Conservation (phyloP, 179 eudicot species). For the Silene coronaria region DNA sequence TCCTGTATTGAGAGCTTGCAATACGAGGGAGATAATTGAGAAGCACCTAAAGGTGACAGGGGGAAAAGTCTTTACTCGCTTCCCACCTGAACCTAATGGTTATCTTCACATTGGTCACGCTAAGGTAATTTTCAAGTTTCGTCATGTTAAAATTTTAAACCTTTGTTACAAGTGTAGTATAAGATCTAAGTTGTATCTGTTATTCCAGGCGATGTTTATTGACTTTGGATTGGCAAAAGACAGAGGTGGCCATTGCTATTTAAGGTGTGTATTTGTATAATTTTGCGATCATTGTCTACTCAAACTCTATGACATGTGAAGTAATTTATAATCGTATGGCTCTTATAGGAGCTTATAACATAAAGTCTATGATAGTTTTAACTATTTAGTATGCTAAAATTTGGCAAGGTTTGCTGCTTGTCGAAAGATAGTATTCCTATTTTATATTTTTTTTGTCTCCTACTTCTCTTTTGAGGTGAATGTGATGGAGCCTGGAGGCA, state of each 20-base stretch:
- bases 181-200: neutral
- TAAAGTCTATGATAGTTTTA: neutral
- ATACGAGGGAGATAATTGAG: constrained; percentile 59
- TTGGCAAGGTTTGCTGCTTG: constrained; percentile 2
- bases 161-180: neutral
- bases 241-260: constrained; percentile 77
- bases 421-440: neutral
- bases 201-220: constrained; percentile 82
- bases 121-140: constrained; percentile 46
- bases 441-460: no score
- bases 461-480: no score
- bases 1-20: constrained; percentile 68
- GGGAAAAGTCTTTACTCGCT: constrained; percentile 73
- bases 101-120: constrained; percentile 93
- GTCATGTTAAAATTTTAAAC: neutral
- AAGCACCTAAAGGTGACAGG: constrained; percentile 69
- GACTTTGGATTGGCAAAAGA: constrained; percentile 97
- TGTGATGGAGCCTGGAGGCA: no score
- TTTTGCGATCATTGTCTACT: neutral
- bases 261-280: constrained; percentile 43
- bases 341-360: neutral
- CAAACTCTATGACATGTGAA: neutral
- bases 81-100: constrained; percentile 54
- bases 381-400: neutral
- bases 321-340: neutral